Evolutionary conservation across 805 yeast species (phyloP).

Genomic region (Sugiyamaella lignohabitans): DNA sequence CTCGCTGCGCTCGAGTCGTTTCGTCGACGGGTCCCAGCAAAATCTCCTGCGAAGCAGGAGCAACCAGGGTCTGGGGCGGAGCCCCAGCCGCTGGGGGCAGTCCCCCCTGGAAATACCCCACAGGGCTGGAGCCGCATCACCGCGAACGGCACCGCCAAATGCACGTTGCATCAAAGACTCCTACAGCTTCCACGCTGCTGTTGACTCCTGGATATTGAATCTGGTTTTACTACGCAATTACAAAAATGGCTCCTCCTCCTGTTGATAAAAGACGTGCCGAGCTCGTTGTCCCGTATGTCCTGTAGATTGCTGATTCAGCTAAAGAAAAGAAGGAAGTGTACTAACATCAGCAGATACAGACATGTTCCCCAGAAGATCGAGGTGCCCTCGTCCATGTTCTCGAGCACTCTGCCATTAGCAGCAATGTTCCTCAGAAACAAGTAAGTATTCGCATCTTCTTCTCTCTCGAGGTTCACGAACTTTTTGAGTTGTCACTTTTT

Average conservation of each 20-base stretch:
- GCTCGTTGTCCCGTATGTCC: constrained; percentile 29
- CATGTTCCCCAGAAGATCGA: constrained; percentile 15
- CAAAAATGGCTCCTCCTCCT: constrained; percentile 20
- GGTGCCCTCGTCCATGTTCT: constrained; percentile 20
- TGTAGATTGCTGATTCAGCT: not conserved
- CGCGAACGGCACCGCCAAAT: no score
- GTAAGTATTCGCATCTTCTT: no score
- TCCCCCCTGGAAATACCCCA: no score
- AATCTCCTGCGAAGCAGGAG: no score
- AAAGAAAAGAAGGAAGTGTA: not conserved
- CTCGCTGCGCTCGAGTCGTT: no score
- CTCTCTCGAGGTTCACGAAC: no score
- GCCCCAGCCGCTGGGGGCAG: no score
- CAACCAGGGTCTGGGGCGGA: no score
- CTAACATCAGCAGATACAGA: constrained; percentile 13
- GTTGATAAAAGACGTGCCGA: constrained; percentile 27
- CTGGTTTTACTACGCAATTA: not conserved
- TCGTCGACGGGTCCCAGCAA: no score
- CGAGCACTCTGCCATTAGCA: constrained; percentile 32
- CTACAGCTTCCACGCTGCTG: constrained; percentile 3
- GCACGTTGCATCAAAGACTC: not conserved
- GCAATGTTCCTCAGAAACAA: constrained; percentile 35
- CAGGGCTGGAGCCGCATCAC: no score
- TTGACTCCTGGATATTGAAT: not conserved
- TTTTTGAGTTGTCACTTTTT: not conserved